A percentile compares a stretch with the other conserved stretches of the same genome.
Conservation (phyloP, 148 eudicot species). For the Nepenthes gracilis region DNA sequence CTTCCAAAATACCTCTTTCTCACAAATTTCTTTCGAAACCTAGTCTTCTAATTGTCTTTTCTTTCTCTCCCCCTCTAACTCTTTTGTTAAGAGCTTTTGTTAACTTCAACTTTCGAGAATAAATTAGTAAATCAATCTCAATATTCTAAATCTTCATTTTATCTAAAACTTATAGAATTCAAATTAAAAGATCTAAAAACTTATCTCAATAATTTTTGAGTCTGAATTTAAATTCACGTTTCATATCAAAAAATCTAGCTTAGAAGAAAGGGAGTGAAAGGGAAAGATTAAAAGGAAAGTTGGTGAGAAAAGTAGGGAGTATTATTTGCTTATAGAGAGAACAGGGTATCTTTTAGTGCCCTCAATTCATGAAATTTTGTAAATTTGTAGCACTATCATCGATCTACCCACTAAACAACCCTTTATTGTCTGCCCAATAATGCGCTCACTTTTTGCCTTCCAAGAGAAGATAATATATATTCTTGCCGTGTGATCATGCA, state of each 20-base stretch:
- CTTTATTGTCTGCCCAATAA: not conserved
- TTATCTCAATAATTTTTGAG: too few species aligned
- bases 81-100: not conserved
- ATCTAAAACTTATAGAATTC: too few species aligned
- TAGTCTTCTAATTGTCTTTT: too few species aligned
- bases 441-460: not conserved
- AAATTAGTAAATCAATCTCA: not conserved
- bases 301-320: not conserved
- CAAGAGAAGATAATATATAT: constrained; percentile 14
- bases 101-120: not conserved
- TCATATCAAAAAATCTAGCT: too few species aligned
- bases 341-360: constrained; percentile 15
- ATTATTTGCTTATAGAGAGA: constrained; percentile 3
- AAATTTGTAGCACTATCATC: constrained; percentile 15
- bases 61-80: too few species aligned
- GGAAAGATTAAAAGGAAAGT: constrained; percentile 8
- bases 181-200: too few species aligned
- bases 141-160: too few species aligned
- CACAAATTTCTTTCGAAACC: too few species aligned
- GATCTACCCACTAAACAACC: constrained; percentile 16
- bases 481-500: constrained; percentile 9
- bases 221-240: too few species aligned
- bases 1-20: too few species aligned
- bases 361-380: constrained; percentile 11
- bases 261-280: not conserved